phyloP scores from a whole-genome alignment of 352 stramenopile species.

The Pythium apleroticum region DNA sequence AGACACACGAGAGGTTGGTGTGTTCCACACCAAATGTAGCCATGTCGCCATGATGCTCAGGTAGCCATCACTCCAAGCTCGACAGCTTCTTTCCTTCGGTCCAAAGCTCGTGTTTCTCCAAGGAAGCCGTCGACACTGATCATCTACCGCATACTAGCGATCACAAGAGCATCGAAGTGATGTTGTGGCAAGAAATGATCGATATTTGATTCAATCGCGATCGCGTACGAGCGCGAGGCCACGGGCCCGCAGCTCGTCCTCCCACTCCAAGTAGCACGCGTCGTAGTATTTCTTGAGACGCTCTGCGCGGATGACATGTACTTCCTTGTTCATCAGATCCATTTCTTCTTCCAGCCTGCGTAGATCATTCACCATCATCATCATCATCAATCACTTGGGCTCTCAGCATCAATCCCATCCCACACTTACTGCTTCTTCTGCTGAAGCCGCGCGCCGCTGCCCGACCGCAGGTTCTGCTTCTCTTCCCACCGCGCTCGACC shows the following conservation, averaged over 20 bases:
- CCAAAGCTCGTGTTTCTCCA: no score
- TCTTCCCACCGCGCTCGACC: slow-evolving; percentile 72
- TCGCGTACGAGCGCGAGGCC: slow-evolving; percentile 69
- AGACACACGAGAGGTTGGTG: not conserved
- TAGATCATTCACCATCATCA: not conserved
- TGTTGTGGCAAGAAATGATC: not conserved
- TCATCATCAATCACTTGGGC: not conserved
- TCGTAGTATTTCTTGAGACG: slow-evolving; percentile 76
- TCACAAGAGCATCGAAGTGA: no score
- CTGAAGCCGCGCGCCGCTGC: slow-evolving; percentile 48
- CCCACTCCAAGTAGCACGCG: slow-evolving; percentile 77
- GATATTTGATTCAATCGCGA: slow-evolving; percentile 44
- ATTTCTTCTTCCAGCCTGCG: slow-evolving; percentile 65
- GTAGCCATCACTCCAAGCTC: no score
- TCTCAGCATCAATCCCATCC: not conserved
- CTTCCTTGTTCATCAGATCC: slow-evolving; percentile 75
- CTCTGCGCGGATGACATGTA: slow-evolving; percentile 61
- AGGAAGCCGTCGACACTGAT: no score
- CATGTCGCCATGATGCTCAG: slow-evolving; percentile 4
- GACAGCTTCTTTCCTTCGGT: no score
- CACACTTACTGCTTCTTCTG: slow-evolving; percentile 60
- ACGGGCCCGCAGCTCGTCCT: slow-evolving; percentile 64
- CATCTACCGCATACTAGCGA: no score
- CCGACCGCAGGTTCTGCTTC: slow-evolving; percentile 61
- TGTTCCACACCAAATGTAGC: slow-evolving; percentile 23